phyloP scores from a whole-genome alignment of 169 alveolate species.

The Sarcocystis neurona region DNA sequence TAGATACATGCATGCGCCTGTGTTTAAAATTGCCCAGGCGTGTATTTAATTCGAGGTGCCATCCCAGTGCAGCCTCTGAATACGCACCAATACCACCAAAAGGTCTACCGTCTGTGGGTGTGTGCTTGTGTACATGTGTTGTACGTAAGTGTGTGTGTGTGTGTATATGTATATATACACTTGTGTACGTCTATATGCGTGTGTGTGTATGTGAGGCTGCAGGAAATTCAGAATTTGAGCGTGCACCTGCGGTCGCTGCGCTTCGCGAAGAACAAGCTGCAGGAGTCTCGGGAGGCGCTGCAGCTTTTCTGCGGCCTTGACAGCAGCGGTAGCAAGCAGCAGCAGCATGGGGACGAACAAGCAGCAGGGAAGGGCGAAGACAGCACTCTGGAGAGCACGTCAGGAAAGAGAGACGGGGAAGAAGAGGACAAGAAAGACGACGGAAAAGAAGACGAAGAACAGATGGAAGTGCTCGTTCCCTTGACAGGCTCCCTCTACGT shows the following conservation, averaged over 20 bases:
- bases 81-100: not conserved
- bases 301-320: conserved; percentile 18
- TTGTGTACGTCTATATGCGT: not conserved
- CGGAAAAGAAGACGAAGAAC: conserved; percentile 23
- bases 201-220: not conserved
- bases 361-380: conserved; percentile 36
- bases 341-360: not conserved
- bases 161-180: not conserved
- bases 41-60: no score
- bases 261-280: conserved; percentile 54
- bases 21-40: no score
- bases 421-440: not conserved
- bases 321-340: not conserved
- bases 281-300: conserved; percentile 61
- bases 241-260: conserved; percentile 52
- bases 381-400: no score
- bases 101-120: not conserved
- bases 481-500: conserved; percentile 61
- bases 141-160: not conserved
- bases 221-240: conserved; percentile 55
- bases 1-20: no score
- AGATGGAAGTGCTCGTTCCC: conserved; percentile 60
- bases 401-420: no score
- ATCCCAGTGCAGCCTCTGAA: not conserved
- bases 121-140: no score